A percentile compares a stretch with the other conserved stretches of the same genome.
Evolutionary conservation across 805 yeast genomes (phyloP).

Genomic region (Yamadazyma paraphyllophila): DNA sequence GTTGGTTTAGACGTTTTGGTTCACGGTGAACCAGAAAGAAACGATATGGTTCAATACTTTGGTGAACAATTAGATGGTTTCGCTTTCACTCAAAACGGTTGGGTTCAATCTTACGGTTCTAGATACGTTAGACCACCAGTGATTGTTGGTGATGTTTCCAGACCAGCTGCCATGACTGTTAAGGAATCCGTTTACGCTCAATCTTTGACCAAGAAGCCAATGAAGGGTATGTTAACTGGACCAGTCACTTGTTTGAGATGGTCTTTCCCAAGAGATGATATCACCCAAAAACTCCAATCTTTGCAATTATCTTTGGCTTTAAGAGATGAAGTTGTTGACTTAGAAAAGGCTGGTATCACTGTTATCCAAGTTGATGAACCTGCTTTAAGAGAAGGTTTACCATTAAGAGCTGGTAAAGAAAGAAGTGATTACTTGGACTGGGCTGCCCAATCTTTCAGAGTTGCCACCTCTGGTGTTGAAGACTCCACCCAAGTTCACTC

Average conservation of each 20-base stretch:
- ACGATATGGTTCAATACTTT: conserved; percentile 99
- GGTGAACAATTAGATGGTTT: conserved; percentile 99
- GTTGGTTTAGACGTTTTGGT: conserved; percentile 97
- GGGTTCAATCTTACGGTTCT: conserved; percentile 99
- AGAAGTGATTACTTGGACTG: conserved; percentile 94
- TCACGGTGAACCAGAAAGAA: conserved; percentile 99
- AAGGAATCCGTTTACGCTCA: conserved; percentile 99
- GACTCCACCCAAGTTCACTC: conserved; percentile 98
- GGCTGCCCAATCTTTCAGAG: conserved; percentile 99
- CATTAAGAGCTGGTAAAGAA: conserved; percentile 96
- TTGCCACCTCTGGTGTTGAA: conserved; percentile 96
- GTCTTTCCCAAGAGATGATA: conserved; percentile 99
- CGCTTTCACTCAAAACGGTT: conserved; percentile 98
- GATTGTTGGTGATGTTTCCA: conserved; percentile 97
- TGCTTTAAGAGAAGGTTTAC: conserved; percentile 99
- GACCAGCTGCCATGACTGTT: conserved; percentile 98
- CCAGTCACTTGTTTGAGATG: conserved; percentile 99
- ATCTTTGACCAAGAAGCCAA: conserved; percentile 90
- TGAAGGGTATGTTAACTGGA: conserved; percentile 99
- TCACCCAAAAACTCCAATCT: conserved; percentile 89
- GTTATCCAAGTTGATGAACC: conserved; percentile 99
- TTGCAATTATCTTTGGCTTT: conserved; percentile 95
- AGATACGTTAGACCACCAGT: conserved; percentile 99
- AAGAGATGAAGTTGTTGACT: conserved; percentile 97
- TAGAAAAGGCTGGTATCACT: conserved; percentile 96